These are phyloP conservation scores for Apiospora arundinis DNA, from an alignment of 2,329 filamentous ascomycete species.

Conservation along the genomic window DNA sequence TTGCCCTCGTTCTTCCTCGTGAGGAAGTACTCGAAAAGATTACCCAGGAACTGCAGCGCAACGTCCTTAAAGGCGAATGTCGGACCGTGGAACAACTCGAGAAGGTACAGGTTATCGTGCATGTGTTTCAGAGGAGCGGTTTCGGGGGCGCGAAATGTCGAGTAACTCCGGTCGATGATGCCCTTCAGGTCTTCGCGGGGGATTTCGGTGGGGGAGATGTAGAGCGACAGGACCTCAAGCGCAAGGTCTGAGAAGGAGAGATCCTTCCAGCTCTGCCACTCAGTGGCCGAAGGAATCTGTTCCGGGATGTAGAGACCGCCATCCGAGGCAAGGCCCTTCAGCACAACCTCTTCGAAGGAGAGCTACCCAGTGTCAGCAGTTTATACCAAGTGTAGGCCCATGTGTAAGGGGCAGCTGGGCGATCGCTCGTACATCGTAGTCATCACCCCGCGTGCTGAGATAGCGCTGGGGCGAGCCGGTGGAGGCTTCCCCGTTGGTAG, in stretches of 20 bases:
- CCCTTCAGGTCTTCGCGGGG: constrained; percentile 78
- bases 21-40: constrained; percentile 90
- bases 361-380: constrained; percentile 57
- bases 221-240: constrained; percentile 83
- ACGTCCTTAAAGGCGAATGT: constrained; percentile 97
- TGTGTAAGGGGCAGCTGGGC: constrained; percentile 26
- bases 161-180: constrained; percentile 85
- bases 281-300: constrained; percentile 65
- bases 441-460: constrained; percentile 57
- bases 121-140: constrained; percentile 83
- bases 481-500: constrained; percentile 41
- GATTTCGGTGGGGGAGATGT: constrained; percentile 85
- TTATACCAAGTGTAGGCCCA: constrained; percentile 20
- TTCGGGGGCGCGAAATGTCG: constrained; percentile 82
- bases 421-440: constrained; percentile 50
- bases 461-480: constrained; percentile 52
- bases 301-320: constrained; percentile 91
- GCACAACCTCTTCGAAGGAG: constrained; percentile 88
- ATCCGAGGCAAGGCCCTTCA: constrained; percentile 86
- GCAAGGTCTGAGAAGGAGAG: constrained; percentile 83
- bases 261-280: constrained; percentile 77
- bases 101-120: constrained; percentile 78
- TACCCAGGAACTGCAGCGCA: constrained; percentile 93
- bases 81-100: constrained; percentile 96
- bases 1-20: constrained; percentile 75